Base-by-base conservation (phyloP, 1,139 yeast species). In the Diutina neorugosa region DNA sequence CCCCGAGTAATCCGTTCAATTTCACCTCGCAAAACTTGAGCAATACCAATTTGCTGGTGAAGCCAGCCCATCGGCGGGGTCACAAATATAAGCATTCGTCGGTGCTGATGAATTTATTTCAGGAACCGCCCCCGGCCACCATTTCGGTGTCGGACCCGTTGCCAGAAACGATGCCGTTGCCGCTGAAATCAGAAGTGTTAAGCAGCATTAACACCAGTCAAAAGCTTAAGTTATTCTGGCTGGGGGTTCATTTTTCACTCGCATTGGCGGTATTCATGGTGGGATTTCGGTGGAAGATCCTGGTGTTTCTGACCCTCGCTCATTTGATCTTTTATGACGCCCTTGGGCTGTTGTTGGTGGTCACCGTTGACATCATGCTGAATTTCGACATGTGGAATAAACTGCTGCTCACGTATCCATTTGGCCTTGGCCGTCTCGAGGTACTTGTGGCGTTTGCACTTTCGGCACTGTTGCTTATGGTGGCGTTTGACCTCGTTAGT, bases 61-160 rank as follows among this genome's bases (percentile, higher is more conserved):
- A 76, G 57, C 79, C 91, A 0, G 82, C 86, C 0, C 94, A 88
- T 62, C 81, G 98, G 70, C 84, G 91, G 58, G 98, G 98, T 11
- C 98, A 93, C 68, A 80, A 91, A 61, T 93, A 93, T 64, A 93
- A 93, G 65, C 98, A 93, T 62, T 89, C 97, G 5, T 89, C 97
- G n/a, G 96, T 93, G 5, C 87, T 96, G 3, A 86, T 93, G 93
- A 93, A 93, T 65, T 78, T 91, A 64, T 93, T 93, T 66, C 96
- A 88, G 64, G 98, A 91, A 63, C 96, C 97, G 1, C 84, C 90
- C 7, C 83, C 81, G 16, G 61, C 67, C 0, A 58, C 63, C 18
- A 46, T 46, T n/a, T 16, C 40, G 19, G 50, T 27, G 21, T 83
- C 90, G 1, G 69, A 81, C 52, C 80, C 84, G 52, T 78, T 90